Conservation (phyloP, 805 yeast genomes). For the Candida insectorum region DNA sequence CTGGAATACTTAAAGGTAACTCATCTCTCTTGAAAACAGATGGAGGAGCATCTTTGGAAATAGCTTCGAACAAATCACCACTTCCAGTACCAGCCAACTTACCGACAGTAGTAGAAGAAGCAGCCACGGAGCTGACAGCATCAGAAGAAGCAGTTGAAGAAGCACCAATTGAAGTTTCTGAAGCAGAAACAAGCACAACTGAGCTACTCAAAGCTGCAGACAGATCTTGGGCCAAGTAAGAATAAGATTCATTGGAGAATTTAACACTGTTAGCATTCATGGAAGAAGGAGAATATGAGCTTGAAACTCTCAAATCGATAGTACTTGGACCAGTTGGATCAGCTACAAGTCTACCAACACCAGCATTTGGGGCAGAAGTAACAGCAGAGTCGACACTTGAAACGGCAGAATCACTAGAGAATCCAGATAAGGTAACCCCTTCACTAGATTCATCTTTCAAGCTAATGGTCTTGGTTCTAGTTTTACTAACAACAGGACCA, state of each 20-base stretch:
- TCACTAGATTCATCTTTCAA: conserved; percentile 7
- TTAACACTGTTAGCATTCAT: conserved; percentile 1
- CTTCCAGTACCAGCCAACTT: conserved; percentile 14
- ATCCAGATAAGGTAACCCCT: background rate
- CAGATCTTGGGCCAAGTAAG: conserved; percentile 5
- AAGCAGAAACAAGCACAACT: conserved; percentile 1
- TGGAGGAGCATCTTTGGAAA: conserved; percentile 32
- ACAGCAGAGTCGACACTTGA: background rate
- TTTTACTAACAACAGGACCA: conserved; percentile 19
- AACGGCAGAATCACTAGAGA: conserved; percentile 2
- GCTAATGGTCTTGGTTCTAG: conserved; percentile 18
- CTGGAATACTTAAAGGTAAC: conserved; percentile 45
- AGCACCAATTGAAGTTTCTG: conserved; percentile 1
- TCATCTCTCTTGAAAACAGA: conserved; percentile 44
- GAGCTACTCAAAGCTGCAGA: background rate
- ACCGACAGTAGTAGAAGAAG: background rate
- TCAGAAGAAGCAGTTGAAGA: conserved; percentile 1
- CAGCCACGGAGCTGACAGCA: background rate
- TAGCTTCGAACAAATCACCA: conserved; percentile 46
- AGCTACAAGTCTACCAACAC: background rate
- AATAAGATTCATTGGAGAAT: conserved; percentile 5
- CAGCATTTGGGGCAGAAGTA: background rate
- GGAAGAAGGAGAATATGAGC: conserved; percentile 1
- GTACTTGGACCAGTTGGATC: conserved; percentile 9
- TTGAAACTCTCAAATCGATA: conserved; percentile 14